Base-by-base conservation (phyloP, 2,329 filamentous ascomycete species). In the Chrysoporthe puriensis region DNA sequence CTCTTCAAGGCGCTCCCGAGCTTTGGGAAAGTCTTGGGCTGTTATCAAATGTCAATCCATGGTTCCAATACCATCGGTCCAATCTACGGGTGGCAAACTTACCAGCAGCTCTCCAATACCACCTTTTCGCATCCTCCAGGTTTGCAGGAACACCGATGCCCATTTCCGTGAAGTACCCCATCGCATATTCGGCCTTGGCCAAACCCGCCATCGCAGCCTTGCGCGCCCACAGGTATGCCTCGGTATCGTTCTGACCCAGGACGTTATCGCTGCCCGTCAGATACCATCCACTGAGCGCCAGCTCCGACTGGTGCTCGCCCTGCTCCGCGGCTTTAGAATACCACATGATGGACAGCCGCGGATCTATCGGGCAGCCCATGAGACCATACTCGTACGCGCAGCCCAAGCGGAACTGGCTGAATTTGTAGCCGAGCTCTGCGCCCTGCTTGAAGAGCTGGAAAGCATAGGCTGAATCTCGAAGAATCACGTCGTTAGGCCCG, bases 31-130 rank as follows among this genome's bases (percentile, higher is more conserved):
- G 75, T 96, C 93, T 82, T 98, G 95, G 68, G 94, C 95, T 97
- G 72, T 64, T 32, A 70, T 81, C 73, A 81, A 26, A 14, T 60
- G 77, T 69, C 66, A 64, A 26, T 52, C 9, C 34, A 14, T 36
- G 8, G 11, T 48, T n/a, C 34, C 8, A 36, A 40, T 16, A 13
- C 4, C 8, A 16, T 14, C 44, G 11, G 14, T 48, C n/a, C 26
- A 7, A n/a, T 48, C 6, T 18, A 44, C 64, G 63, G 68, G 69
- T 89, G 13, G 56, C 60, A 71, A 70, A 91, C 93, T 88, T 85
- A 97, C 95, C 92, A 77, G 96, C 96, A 79, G 96, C 94, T 78
- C 95, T 87, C 87, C 94, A 97, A 81, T 99, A 99, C 96, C 96
- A 99, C 73, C 94, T 88, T 84, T 97, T 97, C 32, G 95, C 96